Evolutionary conservation across 129 eudicot genomes (phyloP).

Genomic region (Mikania micrantha): DNA sequence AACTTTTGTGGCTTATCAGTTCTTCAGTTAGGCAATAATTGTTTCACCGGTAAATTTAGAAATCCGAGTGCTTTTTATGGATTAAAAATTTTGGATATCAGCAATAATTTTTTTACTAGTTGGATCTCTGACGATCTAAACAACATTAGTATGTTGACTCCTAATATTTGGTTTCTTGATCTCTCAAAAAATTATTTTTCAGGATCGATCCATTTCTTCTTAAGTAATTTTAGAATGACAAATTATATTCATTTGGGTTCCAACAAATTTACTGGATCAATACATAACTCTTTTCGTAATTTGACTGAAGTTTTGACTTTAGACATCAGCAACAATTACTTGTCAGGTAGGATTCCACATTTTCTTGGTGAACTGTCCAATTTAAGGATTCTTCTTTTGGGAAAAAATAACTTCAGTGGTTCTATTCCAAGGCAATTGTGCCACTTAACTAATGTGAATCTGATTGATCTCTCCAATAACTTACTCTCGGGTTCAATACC

Average conservation of each 20-base stretch:
- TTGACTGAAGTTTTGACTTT: too few species aligned
- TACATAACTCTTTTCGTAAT: neutral
- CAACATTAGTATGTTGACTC: neutral
- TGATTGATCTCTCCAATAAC: slow-evolving; percentile 17
- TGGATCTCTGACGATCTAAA: slow-evolving; percentile 7
- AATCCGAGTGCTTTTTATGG: too few species aligned
- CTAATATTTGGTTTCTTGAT: neutral
- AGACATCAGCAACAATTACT: too few species aligned
- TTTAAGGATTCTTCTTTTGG: too few species aligned
- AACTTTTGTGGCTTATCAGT: accelerated
- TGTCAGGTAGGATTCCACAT: too few species aligned
- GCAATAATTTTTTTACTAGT: too few species aligned
- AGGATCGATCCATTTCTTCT: slow-evolving; percentile 23
- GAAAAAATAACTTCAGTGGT: too few species aligned
- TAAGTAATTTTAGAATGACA: neutral
- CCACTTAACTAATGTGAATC: neutral
- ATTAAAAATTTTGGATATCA: too few species aligned
- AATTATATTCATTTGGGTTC: slow-evolving; percentile 11
- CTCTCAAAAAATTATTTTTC: slow-evolving; percentile 8
- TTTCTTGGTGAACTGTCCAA: too few species aligned
- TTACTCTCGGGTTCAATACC: slow-evolving; percentile 16
- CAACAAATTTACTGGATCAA: slow-evolving; percentile 7
- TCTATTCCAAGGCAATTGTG: slow-evolving; percentile 16
- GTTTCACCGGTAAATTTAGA: too few species aligned
- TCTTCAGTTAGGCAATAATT: slow-evolving; percentile 11